Evolutionary conservation across 192 early-diverging fungal genomes (phyloP), one percentile per base, ranked within the genome.

Genomic region (Mortierella claussenii): DNA sequence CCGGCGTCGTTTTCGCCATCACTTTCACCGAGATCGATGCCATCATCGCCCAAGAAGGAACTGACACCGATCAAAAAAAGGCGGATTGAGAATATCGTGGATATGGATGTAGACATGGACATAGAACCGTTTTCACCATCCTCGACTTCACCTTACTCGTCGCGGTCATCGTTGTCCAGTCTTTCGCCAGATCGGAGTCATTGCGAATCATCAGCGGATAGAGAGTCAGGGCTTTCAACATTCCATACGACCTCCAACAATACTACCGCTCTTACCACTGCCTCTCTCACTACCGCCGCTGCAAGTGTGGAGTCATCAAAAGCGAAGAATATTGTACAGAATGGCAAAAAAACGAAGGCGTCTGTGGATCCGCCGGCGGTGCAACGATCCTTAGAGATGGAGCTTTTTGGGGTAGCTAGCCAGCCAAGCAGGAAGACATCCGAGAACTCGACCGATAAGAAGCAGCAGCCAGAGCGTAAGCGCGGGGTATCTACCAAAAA

Each of bases 1-100:
- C 73, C 73, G 8, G 65, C 73, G 2, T 66, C 73, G 4, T 76
- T 36, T 30, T 66, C 64, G 2, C 44, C 43, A 15, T 76, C 73
- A 2, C 73, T 53, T 4, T 56, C 73, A 8, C 58, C 64, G 6
- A 58, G 43, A 34, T 55, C 65, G 2, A 53, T 51, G 45, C 63
- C 44, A 3, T 36, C 56, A 13, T 54, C 56, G 3, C 51, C 53
- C 45, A 54, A 11, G 4, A 46, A 43, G 31, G 64, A 61, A 9
- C 34, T 47, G 4, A 46, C 64, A n/a, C 56, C 71, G 1, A 2
- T 56, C 34, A 67, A 56, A 46, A 66, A 50, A 43, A 57, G 51
- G 12, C 71, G 62, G 17, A 21, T 74, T 18, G 69, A 74, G 31
- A 37, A 23, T 27, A 37, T 58, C 21, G 33, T 55, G 26, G 52